Conservation (phyloP, 257 asterid species). For the Solanum verrucosum region DNA sequence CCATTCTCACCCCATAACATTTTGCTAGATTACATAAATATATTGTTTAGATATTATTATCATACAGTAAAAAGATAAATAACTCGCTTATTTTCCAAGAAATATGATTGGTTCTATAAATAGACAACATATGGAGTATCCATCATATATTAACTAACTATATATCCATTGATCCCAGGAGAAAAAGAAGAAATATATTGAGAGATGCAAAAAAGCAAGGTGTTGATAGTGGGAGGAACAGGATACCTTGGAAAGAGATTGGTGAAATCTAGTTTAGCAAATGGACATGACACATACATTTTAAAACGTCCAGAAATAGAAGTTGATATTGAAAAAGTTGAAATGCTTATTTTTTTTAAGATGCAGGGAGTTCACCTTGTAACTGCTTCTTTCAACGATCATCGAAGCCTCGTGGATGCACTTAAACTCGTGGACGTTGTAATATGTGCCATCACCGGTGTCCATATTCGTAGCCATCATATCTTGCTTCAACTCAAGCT, state of each 20-base stretch:
- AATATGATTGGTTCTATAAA: background rate
- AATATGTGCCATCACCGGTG: constrained; percentile 74
- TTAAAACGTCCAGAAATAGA: constrained; percentile 59
- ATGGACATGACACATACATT: constrained; percentile 58
- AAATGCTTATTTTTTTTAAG: constrained; percentile 48
- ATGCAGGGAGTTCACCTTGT: constrained; percentile 55
- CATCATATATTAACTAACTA: background rate
- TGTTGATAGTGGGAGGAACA: constrained; percentile 80
- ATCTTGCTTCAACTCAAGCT: constrained; percentile 61
- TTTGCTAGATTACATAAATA: too few relatives aligned
- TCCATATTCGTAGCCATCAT: constrained; percentile 58
- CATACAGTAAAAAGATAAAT: too few relatives aligned
- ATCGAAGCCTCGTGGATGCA: constrained; percentile 62
- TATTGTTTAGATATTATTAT: too few relatives aligned
- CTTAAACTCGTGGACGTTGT: constrained; percentile 71
- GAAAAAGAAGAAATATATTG: too few relatives aligned
- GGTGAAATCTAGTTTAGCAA: constrained; percentile 61
- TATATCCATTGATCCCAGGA: background rate
- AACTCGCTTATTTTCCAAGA: background rate
- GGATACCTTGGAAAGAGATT: constrained; percentile 63
- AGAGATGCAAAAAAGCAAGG: constrained; percentile 36
- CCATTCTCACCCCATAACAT: too few relatives aligned
- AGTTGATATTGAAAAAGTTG: constrained; percentile 62
- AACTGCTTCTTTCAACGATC: constrained; percentile 54
- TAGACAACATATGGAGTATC: background rate